These are phyloP conservation scores for Ambrosia hybrid DNA, from an alignment of 140 eudicot species.

Conservation along the genomic window DNA sequence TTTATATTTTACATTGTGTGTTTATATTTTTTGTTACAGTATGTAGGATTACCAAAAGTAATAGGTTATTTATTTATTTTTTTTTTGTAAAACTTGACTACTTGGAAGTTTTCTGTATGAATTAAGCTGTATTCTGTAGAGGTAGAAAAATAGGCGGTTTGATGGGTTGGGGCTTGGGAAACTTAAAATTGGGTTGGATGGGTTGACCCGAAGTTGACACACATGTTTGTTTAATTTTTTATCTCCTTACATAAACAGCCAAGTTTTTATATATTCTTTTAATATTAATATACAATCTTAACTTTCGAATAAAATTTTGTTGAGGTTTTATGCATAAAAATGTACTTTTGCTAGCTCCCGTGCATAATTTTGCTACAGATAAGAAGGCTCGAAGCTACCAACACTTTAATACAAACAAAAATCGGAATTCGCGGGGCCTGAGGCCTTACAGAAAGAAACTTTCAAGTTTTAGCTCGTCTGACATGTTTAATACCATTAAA, in stretches of 20 bases:
- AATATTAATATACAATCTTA: neutral
- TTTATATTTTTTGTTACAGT: neutral
- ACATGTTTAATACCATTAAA: neutral
- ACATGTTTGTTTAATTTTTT: neutral
- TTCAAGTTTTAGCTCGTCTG: neutral
- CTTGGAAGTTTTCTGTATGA: neutral
- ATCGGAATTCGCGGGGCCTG: no score
- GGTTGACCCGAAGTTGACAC: neutral
- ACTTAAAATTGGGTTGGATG: neutral
- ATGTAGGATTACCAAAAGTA: no score
- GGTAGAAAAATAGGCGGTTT: neutral
- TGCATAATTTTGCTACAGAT: no score
- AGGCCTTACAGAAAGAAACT: neutral
- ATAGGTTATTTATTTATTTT: no score
- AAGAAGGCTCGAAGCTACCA: no score
- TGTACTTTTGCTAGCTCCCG: neutral
- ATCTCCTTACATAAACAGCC: neutral
- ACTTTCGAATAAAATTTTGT: neutral
- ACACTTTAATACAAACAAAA: no score
- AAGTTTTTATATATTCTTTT: neutral
- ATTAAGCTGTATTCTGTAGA: neutral
- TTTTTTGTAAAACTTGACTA: no score
- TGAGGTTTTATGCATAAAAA: neutral
- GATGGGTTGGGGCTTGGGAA: no score
- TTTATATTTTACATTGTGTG: neutral